These are phyloP conservation scores for Arachis stenosperma DNA, from an alignment of 306 rosid genomes.

Conservation along the genomic window DNA sequence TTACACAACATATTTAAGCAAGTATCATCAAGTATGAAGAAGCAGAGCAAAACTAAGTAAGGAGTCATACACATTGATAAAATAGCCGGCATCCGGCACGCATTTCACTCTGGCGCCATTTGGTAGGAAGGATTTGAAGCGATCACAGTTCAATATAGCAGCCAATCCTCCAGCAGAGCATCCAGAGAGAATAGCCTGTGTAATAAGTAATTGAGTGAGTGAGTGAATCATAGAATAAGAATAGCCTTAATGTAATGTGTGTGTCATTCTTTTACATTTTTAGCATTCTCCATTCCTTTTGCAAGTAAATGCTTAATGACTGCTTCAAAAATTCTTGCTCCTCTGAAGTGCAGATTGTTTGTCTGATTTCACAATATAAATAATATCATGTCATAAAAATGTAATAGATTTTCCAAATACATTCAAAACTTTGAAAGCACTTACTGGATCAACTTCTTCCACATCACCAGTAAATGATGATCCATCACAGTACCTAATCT, in stretches of 20 bases:
- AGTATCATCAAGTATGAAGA: background rate
- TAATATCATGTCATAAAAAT: slow-evolving; percentile 8
- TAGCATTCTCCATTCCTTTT: slow-evolving; percentile 71
- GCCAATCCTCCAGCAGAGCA: slow-evolving; percentile 94
- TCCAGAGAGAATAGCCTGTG: slow-evolving; percentile 85
- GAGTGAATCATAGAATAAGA: background rate
- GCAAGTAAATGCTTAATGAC: slow-evolving; percentile 65
- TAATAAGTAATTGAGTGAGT: slow-evolving; percentile 13
- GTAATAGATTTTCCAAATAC: too few relatives aligned
- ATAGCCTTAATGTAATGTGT: too few relatives aligned
- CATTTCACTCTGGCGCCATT: slow-evolving; percentile 64
- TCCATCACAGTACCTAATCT: slow-evolving; percentile 87
- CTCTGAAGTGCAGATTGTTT: slow-evolving; percentile 78
- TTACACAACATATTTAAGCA: slow-evolving; percentile 12
- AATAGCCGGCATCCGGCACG: slow-evolving; percentile 87
- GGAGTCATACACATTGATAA: slow-evolving; percentile 63
- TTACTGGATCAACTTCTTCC: slow-evolving; percentile 66
- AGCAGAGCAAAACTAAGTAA: background rate
- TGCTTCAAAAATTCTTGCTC: slow-evolving; percentile 68
- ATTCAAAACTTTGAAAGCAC: slow-evolving; percentile 32
- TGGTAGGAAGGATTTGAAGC: slow-evolving; percentile 61
- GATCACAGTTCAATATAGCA: slow-evolving; percentile 78
- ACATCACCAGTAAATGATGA: slow-evolving; percentile 92
- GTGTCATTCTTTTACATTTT: slow-evolving; percentile 52
- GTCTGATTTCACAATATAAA: slow-evolving; percentile 44